These are phyloP conservation scores for Cordyceps fumosorosea DNA, from an alignment of 2,329 filamentous ascomycete genomes.

Conservation along the genomic window DNA sequence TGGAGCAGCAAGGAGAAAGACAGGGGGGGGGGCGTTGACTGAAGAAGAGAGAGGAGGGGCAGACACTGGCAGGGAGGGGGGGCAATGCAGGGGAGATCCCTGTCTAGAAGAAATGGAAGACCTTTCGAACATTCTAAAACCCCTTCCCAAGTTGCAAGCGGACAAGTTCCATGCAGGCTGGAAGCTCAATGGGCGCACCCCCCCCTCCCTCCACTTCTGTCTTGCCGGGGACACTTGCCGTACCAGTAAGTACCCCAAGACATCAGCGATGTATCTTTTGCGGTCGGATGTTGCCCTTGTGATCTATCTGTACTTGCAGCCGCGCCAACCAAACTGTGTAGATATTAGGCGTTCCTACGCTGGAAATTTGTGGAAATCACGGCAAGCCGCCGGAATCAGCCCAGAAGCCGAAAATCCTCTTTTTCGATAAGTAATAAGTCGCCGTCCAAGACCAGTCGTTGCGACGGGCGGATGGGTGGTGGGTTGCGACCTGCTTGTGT, in stretches of 20 bases:
- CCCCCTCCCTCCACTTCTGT: background rate
- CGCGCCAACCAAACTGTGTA: too few relatives aligned
- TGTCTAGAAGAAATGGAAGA: constrained; percentile 4
- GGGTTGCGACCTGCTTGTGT: too few relatives aligned
- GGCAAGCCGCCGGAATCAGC: too few relatives aligned
- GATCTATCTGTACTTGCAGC: background rate
- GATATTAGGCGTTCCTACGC: too few relatives aligned
- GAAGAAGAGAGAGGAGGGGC: too few relatives aligned
- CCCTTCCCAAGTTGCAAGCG: background rate
- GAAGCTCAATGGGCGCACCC: background rate
- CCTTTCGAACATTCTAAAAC: constrained; percentile 11
- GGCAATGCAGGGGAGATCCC: background rate
- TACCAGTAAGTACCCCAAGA: background rate
- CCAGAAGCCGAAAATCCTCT: too few relatives aligned
- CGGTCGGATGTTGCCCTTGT: background rate
- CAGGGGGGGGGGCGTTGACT: background rate
- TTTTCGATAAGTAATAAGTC: too few relatives aligned
- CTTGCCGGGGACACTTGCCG: background rate
- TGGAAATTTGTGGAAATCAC: too few relatives aligned
- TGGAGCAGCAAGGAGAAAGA: background rate
- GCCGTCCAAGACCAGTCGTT: too few relatives aligned
- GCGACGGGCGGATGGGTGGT: too few relatives aligned
- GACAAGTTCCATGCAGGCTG: background rate
- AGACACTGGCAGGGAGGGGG: background rate
- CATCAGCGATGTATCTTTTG: background rate